These are phyloP conservation scores for Lineolata rhizophorae DNA, from an alignment of 495 filamentous ascomycete species.

Conservation along the genomic window DNA sequence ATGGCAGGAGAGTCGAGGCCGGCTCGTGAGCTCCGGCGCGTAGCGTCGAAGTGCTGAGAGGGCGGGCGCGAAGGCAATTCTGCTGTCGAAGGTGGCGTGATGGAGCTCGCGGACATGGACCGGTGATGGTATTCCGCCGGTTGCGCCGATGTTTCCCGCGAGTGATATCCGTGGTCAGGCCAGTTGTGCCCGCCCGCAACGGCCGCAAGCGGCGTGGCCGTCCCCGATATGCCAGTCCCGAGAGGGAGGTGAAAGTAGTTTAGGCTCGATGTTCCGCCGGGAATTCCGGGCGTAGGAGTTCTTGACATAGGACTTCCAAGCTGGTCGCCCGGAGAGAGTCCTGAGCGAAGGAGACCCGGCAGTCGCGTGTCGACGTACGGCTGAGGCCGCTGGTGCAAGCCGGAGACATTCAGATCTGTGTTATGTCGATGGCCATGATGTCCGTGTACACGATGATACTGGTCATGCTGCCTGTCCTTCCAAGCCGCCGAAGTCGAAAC, in stretches of 20 bases:
- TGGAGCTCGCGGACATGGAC: conserved; percentile 15
- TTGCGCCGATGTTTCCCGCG: conserved; percentile 2
- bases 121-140: too few relatives aligned
- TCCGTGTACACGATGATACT: too few relatives aligned
- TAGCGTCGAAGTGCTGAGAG: conserved; percentile 17
- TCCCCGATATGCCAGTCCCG: conserved; percentile 54
- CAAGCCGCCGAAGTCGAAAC: conserved; percentile 1
- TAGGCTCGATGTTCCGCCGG: conserved; percentile 69
- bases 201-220: conserved; percentile 68
- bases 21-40: conserved; percentile 6
- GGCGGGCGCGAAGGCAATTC: conserved; percentile 15
- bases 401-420: not conserved
- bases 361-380: conserved; percentile 8
- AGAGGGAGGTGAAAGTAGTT: conserved; percentile 81
- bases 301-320: conserved; percentile 5
- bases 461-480: too few relatives aligned
- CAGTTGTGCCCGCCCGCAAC: conserved; percentile 43
- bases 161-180: conserved; percentile 1
- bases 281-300: conserved; percentile 48
- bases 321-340: conserved; percentile 8
- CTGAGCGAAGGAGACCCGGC: conserved; percentile 7
- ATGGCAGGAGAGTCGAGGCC: conserved; percentile 4
- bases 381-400: conserved; percentile 9
- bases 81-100: conserved; percentile 15
- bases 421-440: too few relatives aligned